Conservation (phyloP, 2,329 filamentous ascomycete genomes). For the Alternaria incomplexa region DNA sequence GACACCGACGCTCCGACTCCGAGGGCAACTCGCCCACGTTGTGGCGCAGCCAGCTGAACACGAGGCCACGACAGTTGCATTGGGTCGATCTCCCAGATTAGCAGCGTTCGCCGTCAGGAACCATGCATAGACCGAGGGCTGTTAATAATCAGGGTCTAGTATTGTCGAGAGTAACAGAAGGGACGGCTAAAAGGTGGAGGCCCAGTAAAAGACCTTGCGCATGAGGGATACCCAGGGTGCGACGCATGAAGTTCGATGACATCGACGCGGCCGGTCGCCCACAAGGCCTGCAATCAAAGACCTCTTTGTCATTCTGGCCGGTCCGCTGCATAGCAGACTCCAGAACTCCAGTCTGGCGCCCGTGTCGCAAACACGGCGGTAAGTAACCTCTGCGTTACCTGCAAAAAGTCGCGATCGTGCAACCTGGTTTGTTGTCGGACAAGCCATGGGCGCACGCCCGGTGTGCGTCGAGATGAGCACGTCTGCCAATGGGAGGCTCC, state of each 20-base stretch:
- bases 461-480: slow-evolving; percentile 21
- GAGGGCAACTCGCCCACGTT: slow-evolving; percentile 14
- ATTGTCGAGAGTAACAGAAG: neutral
- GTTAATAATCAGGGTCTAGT: slow-evolving; percentile 10
- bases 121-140: neutral
- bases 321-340: neutral
- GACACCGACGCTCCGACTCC: slow-evolving; percentile 4
- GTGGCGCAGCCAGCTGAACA: slow-evolving; percentile 23
- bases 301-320: neutral
- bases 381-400: slow-evolving; percentile 19
- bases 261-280: slow-evolving; percentile 10
- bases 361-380: slow-evolving; percentile 26
- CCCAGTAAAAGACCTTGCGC: slow-evolving; percentile 28
- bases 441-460: slow-evolving; percentile 11
- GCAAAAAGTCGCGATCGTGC: slow-evolving; percentile 2
- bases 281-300: slow-evolving; percentile 24
- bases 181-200: slow-evolving; percentile 11
- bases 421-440: slow-evolving; percentile 22
- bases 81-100: slow-evolving; percentile 5
- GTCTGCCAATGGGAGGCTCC: slow-evolving; percentile 21
- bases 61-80: slow-evolving; percentile 15
- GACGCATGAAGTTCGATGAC: slow-evolving; percentile 24
- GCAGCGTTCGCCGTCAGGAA: neutral
- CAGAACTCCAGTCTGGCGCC: slow-evolving; percentile 14
- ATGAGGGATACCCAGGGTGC: slow-evolving; percentile 19